A percentile compares a stretch with the other conserved stretches of the same genome.
Conservation (phyloP, 495 filamentous ascomycete genomes). For the Rostrohypoxylon terebratum region DNA sequence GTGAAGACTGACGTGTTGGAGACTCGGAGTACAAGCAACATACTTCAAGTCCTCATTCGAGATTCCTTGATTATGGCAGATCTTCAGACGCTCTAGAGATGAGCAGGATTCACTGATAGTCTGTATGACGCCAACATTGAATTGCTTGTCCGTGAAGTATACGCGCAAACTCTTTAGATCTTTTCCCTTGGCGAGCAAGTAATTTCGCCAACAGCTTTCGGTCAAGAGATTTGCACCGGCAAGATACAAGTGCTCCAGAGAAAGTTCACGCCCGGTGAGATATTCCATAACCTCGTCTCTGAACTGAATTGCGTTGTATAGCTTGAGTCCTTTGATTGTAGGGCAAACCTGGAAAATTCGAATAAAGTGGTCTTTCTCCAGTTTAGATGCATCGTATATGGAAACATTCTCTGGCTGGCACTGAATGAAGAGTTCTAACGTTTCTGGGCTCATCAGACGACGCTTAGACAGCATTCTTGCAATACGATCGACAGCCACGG, state of each 20-base stretch:
- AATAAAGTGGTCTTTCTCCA: slow-evolving; percentile 78
- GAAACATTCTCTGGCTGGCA: slow-evolving; percentile 72
- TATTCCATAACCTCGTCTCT: slow-evolving; percentile 85
- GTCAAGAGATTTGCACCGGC: slow-evolving; percentile 83
- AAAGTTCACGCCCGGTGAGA: slow-evolving; percentile 73
- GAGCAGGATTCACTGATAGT: slow-evolving; percentile 68
- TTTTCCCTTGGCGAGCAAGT: slow-evolving; percentile 70
- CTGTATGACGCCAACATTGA: slow-evolving; percentile 65
- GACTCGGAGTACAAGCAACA: slow-evolving; percentile 66
- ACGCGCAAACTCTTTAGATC: slow-evolving; percentile 75
- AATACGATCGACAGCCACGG: slow-evolving; percentile 74
- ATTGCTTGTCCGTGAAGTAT: slow-evolving; percentile 76
- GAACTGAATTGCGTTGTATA: slow-evolving; percentile 86
- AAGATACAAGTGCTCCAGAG: slow-evolving; percentile 72
- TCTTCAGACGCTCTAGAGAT: slow-evolving; percentile 76
- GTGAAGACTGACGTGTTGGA: slow-evolving; percentile 80
- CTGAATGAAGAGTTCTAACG: slow-evolving; percentile 81
- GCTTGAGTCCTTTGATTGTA: slow-evolving; percentile 71
- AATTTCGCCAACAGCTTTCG: slow-evolving; percentile 74
- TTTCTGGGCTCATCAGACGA: slow-evolving; percentile 75
- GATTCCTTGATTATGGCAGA: slow-evolving; percentile 67
- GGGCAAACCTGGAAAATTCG: slow-evolving; percentile 83
- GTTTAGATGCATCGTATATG: slow-evolving; percentile 83
- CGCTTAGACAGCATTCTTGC: slow-evolving; percentile 84
- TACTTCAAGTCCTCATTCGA: slow-evolving; percentile 58